Evolutionary conservation across 306 rosid species (phyloP), one percentile per base, ranked within the genome.

Genomic region (Glycyrrhiza uralensis): DNA sequence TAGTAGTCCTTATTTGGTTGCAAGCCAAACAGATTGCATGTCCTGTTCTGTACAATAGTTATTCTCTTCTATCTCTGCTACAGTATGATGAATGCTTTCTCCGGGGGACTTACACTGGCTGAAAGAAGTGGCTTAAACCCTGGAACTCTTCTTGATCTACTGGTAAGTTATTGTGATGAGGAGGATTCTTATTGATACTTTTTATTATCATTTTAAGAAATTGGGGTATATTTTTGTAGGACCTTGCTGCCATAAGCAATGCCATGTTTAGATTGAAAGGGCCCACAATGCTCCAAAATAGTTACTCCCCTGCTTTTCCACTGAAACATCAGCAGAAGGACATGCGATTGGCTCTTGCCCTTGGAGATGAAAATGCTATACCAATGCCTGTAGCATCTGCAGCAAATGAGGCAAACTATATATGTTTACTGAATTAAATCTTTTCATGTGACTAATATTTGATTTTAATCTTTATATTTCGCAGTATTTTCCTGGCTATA

Each of bases 241-340:
- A 91, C 80, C 87, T 91, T 63, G 87, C 81, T 52, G 97, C 77
- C 52, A 78, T 91, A 19, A 81, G 86, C 32, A 91, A 88, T 38
- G 88, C 85, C 46, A 86, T 91, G 97, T 91, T 91, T 77, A 88
- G 56, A 75, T 4, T 87, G 87, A 91, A 91, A 76, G 97, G 97
- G 72, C 97, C 97, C 3, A 7, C 85, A 55, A 88, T 91, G 89
- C 81, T 88, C 7, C 22, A 87, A 80, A 83, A 77, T 66, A 88
- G 41, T 73, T 86, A 88, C 75, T 39, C 92, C 69, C 90, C 97
- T 3, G 97, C 97, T 28, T 91, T 91, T 85, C 97, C 97, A 0
- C 85, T 91, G 71, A 91, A 91, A 76, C 97, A 91, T 83, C 95
- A 91, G 80, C 97, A 91, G 80, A 91, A 91, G 80, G 97, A 91